Conservation (phyloP, 2,329 filamentous ascomycete genomes). For the Microdochium paspali region DNA sequence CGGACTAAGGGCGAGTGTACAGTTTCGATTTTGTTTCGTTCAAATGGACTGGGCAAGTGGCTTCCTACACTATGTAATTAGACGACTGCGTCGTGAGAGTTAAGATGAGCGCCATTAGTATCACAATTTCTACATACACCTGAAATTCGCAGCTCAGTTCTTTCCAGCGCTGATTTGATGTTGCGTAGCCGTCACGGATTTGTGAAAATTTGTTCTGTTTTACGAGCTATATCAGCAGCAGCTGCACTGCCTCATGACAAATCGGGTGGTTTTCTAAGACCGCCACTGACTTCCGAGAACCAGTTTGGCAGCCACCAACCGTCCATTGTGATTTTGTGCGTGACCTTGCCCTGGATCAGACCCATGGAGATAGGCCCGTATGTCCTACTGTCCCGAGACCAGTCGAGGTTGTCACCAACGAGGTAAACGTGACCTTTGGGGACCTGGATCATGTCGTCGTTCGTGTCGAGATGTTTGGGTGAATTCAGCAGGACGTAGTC, state of each 20-base stretch:
- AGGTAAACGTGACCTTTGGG: conserved; percentile 90
- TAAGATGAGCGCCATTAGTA: background rate
- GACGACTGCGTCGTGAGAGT: conserved; percentile 1
- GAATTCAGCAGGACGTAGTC: conserved; percentile 65
- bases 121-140: background rate
- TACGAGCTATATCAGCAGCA: too few relatives aligned
- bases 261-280: conserved; percentile 2
- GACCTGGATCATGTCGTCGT: conserved; percentile 55
- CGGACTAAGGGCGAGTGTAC: too few relatives aligned
- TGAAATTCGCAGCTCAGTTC: too few relatives aligned
- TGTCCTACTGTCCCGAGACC: conserved; percentile 75
- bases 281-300: conserved; percentile 39
- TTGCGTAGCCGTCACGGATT: too few relatives aligned
- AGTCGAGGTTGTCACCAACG: conserved; percentile 76
- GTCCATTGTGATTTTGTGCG: conserved; percentile 37
- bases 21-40: background rate
- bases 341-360: conserved; percentile 73
- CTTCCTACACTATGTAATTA: conserved; percentile 3
- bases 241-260: background rate
- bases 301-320: conserved; percentile 37
- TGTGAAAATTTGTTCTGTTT: too few relatives aligned
- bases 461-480: conserved; percentile 28
- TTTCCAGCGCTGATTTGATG: too few relatives aligned
- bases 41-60: background rate
- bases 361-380: conserved; percentile 83